Evolutionary conservation across 2,329 filamentous ascomycete genomes (phyloP).

Genomic region (Colletotrichum gigasporum): DNA sequence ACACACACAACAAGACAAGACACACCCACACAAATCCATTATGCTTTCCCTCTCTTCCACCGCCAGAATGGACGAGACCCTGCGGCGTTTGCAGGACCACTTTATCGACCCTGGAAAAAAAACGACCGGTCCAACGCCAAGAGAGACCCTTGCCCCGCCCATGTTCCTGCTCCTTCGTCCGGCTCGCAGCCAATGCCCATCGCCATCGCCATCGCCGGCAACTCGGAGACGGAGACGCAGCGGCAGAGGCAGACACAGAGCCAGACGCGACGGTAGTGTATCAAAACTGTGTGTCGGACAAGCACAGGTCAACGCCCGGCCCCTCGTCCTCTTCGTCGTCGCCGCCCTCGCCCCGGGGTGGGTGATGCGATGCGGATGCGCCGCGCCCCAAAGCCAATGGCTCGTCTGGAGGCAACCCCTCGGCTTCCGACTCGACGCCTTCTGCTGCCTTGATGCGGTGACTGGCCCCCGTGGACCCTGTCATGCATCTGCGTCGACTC

Average conservation of each 20-base stretch:
- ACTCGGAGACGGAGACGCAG: too few relatives aligned
- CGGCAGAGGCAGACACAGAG: too few relatives aligned
- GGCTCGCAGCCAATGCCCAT: too few relatives aligned
- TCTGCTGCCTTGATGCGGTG: conserved; percentile 16
- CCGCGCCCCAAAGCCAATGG: conserved; percentile 1
- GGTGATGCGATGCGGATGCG: not conserved
- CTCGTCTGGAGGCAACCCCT: not conserved
- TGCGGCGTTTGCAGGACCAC: not conserved
- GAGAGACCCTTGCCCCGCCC: conserved; percentile 12
- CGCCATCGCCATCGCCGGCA: too few relatives aligned
- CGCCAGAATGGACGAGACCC: conserved; percentile 10
- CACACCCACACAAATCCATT: too few relatives aligned
- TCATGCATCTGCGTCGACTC: not conserved
- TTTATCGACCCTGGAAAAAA: conserved; percentile 22
- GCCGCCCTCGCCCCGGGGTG: not conserved
- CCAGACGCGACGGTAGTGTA: too few relatives aligned
- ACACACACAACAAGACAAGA: too few relatives aligned
- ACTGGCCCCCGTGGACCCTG: not conserved
- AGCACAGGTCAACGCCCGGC: too few relatives aligned
- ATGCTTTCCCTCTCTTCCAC: not conserved
- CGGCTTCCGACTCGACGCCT: conserved; percentile 13
- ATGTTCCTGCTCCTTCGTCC: not conserved
- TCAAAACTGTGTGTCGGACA: too few relatives aligned
- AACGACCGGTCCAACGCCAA: conserved; percentile 15
- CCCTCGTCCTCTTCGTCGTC: too few relatives aligned